Base-by-base conservation (phyloP, 2,329 filamentous ascomycete species). In the Diaporthe helianthi region DNA sequence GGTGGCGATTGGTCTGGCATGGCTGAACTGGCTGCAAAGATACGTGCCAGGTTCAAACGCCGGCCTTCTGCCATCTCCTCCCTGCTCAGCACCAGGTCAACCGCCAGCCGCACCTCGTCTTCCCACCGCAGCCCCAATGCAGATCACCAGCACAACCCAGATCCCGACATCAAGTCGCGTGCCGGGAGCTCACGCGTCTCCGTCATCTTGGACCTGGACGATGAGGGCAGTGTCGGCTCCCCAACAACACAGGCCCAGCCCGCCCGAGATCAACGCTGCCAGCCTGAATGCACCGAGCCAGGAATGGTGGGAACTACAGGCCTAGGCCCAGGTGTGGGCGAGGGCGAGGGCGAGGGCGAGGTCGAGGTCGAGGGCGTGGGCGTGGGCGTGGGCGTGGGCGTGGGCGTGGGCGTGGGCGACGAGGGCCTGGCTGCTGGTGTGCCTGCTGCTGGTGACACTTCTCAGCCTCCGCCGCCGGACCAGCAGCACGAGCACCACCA, bases 21-120 rank as follows among this genome's bases (percentile, higher is more conserved):
- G 83, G 82, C 81, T 70, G 82, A 84, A 72, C 75, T 85, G 68
- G 81, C 78, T 74, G 80, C 83, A 72, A 83, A 82, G 72, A 79
- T 86, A 74, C 81, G 81, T 76, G 82, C 82, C 74, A 83, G 80
- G 72, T 81, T 85, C 71, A 77, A 81, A 67, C 77, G 82, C 70
- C 79, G 83, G 72, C 79, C 82, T 69, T 84, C 83, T 67, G 76
- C 78, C 41, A 73, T 78, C 36, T 81, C 47, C 73, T 81, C 69
- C 73, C 76, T 38, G 80, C 81, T 64, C 78, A 78, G 64, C 78
- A 75, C 69, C 74, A 72, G 73, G 74, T 69, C 74, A 68, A 68
- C 75, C 73, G 66, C 70, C 74, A 74, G 67, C 70, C 65, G 73
- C 68, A 76, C 73, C 73, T 71, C 75, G 71, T 55, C 74, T 38